A percentile compares a stretch with the other conserved stretches of the same genome.
phyloP scores from a whole-genome alignment of 2,329 filamentous ascomycete species.

The Monilinia vaccinii-corymbosi region DNA sequence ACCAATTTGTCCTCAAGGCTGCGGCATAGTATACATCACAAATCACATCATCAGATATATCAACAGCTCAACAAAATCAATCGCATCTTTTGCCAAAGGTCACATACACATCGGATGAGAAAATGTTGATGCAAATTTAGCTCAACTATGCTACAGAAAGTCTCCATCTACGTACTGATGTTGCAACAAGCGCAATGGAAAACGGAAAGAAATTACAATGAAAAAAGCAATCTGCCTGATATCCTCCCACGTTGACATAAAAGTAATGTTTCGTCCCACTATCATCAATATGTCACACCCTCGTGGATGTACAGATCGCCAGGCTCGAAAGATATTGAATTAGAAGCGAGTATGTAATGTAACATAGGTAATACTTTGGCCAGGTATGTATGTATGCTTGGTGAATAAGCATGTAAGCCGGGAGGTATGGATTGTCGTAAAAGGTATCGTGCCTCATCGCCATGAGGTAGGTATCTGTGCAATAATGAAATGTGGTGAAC shows the following conservation, averaged over 20 bases:
- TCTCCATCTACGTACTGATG: slow-evolving; percentile 16
- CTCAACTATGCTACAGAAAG: slow-evolving; percentile 26
- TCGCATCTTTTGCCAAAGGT: background rate
- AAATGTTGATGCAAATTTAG: background rate
- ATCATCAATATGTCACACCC: slow-evolving; percentile 24
- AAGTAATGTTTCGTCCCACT: slow-evolving; percentile 23
- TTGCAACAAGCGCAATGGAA: slow-evolving; percentile 22
- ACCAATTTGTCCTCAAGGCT: background rate
- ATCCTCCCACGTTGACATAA: slow-evolving; percentile 25
- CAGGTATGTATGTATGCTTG: slow-evolving; percentile 24
- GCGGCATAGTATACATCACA: background rate
- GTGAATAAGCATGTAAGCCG: slow-evolving; percentile 22
- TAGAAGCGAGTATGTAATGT: slow-evolving; percentile 20
- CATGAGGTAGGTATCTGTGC: slow-evolving; percentile 13
- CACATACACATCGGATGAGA: background rate
- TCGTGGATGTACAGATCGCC: slow-evolving; percentile 23
- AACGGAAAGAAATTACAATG: slow-evolving; percentile 23
- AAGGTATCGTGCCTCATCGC: slow-evolving; percentile 14
- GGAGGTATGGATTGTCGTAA: slow-evolving; percentile 13
- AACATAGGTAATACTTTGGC: slow-evolving; percentile 22
- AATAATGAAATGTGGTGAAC: slow-evolving; percentile 10
- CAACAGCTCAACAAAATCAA: background rate
- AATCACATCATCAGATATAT: background rate
- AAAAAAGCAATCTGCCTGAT: slow-evolving; percentile 23
- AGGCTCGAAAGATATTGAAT: slow-evolving; percentile 25